A percentile compares a stretch with the other conserved stretches of the same genome.
phyloP scores from a whole-genome alignment of 768 basidiomycete genomes.

The Epithele typhae region DNA sequence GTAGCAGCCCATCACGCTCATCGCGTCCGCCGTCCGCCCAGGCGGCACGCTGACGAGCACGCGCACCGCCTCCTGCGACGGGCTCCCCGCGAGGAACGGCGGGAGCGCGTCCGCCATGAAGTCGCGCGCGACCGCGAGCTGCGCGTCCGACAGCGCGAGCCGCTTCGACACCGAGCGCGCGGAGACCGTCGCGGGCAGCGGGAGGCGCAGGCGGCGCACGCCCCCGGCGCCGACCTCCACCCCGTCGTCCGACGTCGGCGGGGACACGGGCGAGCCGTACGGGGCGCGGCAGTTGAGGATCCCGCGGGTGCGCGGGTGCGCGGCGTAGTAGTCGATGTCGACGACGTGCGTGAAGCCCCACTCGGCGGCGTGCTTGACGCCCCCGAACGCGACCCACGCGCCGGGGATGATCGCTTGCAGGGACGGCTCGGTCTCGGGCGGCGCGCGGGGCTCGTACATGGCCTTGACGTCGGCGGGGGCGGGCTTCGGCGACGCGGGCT shows the following conservation, averaged over 20 bases:
- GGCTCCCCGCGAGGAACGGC: background rate
- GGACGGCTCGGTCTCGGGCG: constrained; percentile 8
- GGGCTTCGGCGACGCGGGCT: no score
- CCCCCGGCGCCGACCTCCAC: constrained; percentile 2
- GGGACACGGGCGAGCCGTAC: background rate
- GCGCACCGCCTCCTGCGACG: constrained; percentile 13
- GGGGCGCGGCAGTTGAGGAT: background rate
- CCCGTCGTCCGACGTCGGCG: background rate
- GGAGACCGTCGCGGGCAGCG: constrained; percentile 12
- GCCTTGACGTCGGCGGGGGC: background rate
- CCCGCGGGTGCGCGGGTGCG: background rate
- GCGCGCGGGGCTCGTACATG: background rate
- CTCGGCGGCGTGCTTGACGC: constrained; percentile 2
- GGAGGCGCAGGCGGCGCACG: constrained; percentile 17
- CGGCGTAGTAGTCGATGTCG: constrained; percentile 14
- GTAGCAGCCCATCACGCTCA: constrained; percentile 25
- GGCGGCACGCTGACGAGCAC: constrained; percentile 26
- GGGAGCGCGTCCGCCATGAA: constrained; percentile 40
- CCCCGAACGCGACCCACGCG: constrained; percentile 21
- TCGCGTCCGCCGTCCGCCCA: constrained; percentile 27
- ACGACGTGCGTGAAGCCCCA: constrained; percentile 24
- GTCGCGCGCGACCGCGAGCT: constrained; percentile 39
- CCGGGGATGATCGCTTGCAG: constrained; percentile 23
- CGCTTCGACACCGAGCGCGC: background rate
- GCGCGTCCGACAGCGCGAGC: constrained; percentile 27